Percentiles rank a stretch among this genome's conserved stretches.
Evolutionary conservation across 2,329 filamentous ascomycete genomes (phyloP).

Genomic region (Emydomyces testavorans): DNA sequence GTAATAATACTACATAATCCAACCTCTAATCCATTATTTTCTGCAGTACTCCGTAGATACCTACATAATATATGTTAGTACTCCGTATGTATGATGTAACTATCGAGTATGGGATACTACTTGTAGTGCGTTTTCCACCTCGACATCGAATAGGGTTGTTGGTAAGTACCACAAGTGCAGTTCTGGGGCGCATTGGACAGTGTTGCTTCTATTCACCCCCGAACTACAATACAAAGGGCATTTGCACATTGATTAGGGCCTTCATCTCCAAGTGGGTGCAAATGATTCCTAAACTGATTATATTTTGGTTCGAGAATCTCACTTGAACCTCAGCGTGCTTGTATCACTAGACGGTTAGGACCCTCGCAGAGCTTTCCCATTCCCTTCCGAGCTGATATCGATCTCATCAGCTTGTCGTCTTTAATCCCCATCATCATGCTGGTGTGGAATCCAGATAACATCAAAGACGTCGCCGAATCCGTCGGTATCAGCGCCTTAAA

Average conservation of each 20-base stretch:
- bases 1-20: constrained; percentile 1
- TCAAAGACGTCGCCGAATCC: constrained; percentile 90
- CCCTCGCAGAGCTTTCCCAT: not conserved
- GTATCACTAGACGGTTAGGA: too few species aligned
- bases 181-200: not conserved
- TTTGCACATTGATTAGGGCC: too few species aligned
- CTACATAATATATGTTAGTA: too few species aligned
- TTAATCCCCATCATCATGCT: constrained; percentile 37
- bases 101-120: too few species aligned
- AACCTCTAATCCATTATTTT: too few species aligned
- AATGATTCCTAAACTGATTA: not conserved
- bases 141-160: not conserved
- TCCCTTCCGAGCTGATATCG: not conserved
- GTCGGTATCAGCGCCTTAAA: constrained; percentile 72
- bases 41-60: too few species aligned
- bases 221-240: too few species aligned
- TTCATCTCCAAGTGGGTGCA: too few species aligned
- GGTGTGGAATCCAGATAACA: constrained; percentile 93
- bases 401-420: not conserved
- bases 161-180: not conserved
- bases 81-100: too few species aligned
- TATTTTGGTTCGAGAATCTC: too few species aligned
- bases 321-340: too few species aligned
- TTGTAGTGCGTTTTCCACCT: not conserved
- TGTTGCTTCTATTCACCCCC: too few species aligned